Percentiles rank a stretch among this genome's conserved stretches.
These are phyloP conservation scores for Jatropha curcas DNA, from an alignment of 345 rosid genomes.

Conservation along the genomic window DNA sequence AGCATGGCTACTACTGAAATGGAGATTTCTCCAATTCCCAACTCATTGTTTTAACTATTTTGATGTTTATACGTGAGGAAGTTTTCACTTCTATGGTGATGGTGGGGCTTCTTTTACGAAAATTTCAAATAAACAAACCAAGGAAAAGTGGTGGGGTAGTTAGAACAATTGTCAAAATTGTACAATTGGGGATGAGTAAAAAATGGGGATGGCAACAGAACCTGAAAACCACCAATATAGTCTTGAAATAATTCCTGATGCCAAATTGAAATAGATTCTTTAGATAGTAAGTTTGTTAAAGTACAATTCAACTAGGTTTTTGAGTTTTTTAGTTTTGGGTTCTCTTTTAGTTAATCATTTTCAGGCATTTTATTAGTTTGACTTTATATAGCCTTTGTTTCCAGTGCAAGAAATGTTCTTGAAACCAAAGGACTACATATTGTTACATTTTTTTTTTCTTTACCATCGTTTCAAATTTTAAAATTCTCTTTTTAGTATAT, in stretches of 20 bases:
- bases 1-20: slow-evolving; percentile 79
- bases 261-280: background rate
- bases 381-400: slow-evolving; percentile 32
- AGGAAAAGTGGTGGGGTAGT: background rate
- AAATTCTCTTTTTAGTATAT: slow-evolving; percentile 61
- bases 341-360: slow-evolving; percentile 42
- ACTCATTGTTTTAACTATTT: slow-evolving; percentile 48
- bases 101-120: slow-evolving; percentile 28
- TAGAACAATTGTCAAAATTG: no score
- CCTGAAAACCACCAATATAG: background rate
- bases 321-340: slow-evolving; percentile 44
- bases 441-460: slow-evolving; percentile 55
- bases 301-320: slow-evolving; percentile 19
- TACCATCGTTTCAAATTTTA: slow-evolving; percentile 52
- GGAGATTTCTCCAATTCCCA: slow-evolving; percentile 79
- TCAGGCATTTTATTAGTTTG: slow-evolving; percentile 40
- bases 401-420: slow-evolving; percentile 43
- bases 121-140: background rate
- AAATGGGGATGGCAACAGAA: background rate
- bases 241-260: no score
- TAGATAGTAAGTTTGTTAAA: slow-evolving; percentile 6
- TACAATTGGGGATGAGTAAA: background rate
- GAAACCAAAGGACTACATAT: slow-evolving; percentile 33
- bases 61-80: slow-evolving; percentile 58
- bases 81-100: slow-evolving; percentile 51